Evolutionary conservation across 2,329 filamentous ascomycete species (phyloP), one percentile per base, ranked within the genome.

Genomic region (Beauveria australis): DNA sequence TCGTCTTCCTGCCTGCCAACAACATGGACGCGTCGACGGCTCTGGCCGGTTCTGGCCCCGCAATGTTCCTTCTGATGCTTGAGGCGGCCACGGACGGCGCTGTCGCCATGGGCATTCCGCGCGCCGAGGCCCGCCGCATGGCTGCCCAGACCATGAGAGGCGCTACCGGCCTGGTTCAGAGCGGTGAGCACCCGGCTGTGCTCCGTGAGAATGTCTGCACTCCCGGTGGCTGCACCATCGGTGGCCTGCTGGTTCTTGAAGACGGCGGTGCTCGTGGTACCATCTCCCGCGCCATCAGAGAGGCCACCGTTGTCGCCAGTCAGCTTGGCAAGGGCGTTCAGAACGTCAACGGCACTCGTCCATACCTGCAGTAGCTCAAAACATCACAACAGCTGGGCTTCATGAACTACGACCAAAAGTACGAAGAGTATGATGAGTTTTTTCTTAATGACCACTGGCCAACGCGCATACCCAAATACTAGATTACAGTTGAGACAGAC

Each of bases 101-200:
- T 4, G 88, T 93, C 1, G 88, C 89, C 16, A 90, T 91, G 86
- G 89, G 89, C 0, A 69, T 93, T 37, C 88, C 89, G 4, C 79
- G 89, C 53, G 82, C 81, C 2, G 88, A 92, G 69, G 89, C 89
- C 1, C 85, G 86, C 70, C 76, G 83, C 63, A 92, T 93, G 88
- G 89, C 89, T 28, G 87, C 89, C 1, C 89, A 93, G 77, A 85
- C 86, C 14, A 91, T 92, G 87, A 81, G 83, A 65, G 89, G 89
- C 24, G 85, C 87, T 0, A 87, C 89, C 0, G 84, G 82, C 0
- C 69, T 92, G 67, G 84, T 92, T 12, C 77, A 89, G 60, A 80
- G 75, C 59, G 88, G 88, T 16, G 88, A 91, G 70, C 89, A 92
- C 71, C 90, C 89, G 1, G 88, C 89, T 18, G 74, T 91, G 24